Evolutionary conservation across 768 basidiomycete genomes (phyloP).

Genomic region (Collybia nuda): DNA sequence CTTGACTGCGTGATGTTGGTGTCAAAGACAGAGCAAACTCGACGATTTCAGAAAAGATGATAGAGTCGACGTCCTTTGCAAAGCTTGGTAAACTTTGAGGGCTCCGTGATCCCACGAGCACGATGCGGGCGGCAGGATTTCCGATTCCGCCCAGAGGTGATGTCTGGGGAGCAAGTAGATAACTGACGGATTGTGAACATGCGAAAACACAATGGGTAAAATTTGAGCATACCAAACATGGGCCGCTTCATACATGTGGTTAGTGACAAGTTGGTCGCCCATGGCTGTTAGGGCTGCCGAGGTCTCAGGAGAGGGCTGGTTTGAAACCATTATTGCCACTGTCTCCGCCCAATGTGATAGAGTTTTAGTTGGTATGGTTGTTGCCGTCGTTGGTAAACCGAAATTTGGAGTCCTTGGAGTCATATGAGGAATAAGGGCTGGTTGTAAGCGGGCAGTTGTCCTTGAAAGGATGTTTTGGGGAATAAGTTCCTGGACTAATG

Average conservation of each 20-base stretch:
- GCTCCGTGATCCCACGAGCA: constrained; percentile 69
- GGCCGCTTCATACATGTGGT: constrained; percentile 80
- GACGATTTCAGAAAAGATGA: constrained; percentile 85
- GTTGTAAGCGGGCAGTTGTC: constrained; percentile 37
- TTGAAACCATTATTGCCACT: constrained; percentile 78
- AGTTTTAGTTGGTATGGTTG: constrained; percentile 58
- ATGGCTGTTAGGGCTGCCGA: constrained; percentile 78
- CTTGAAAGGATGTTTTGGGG: constrained; percentile 55
- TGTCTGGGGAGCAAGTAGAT: constrained; percentile 83
- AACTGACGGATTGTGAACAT: constrained; percentile 46
- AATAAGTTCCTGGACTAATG: constrained; percentile 75
- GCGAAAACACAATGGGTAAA: neutral
- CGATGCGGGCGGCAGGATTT: constrained; percentile 62
- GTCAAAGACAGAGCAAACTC: constrained; percentile 88
- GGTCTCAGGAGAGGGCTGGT: constrained; percentile 63
- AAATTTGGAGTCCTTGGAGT: constrained; percentile 72
- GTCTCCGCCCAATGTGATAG: constrained; percentile 85
- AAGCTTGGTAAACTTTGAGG: constrained; percentile 51
- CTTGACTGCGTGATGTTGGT: constrained; percentile 79
- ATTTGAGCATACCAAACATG: constrained; percentile 77
- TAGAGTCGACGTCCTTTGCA: constrained; percentile 66
- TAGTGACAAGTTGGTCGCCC: constrained; percentile 76
- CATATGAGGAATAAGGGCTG: constrained; percentile 29
- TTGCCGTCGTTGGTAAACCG: constrained; percentile 36
- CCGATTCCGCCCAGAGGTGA: constrained; percentile 73